These are phyloP conservation scores for Lecanosticta acicola DNA, from an alignment of 2,329 filamentous ascomycete species.

Conservation along the genomic window DNA sequence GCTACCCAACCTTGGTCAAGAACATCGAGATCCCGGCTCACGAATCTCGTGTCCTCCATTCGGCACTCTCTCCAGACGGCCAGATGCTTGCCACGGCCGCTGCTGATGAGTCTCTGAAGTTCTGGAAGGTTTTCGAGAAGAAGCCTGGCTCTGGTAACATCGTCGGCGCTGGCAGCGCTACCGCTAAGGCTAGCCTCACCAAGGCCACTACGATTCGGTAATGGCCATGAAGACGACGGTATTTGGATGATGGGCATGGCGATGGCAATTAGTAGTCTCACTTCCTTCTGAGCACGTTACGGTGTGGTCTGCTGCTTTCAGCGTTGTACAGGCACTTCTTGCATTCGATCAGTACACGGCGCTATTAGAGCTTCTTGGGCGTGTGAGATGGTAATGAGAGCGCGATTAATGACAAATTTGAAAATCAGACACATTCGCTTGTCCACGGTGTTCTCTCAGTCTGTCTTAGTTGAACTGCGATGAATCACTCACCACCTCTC, in stretches of 20 bases:
- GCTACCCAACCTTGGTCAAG: constrained; percentile 92
- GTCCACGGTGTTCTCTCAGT: too few relatives aligned
- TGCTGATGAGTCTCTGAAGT: constrained; percentile 95
- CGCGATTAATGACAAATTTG: neutral
- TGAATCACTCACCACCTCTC: too few relatives aligned
- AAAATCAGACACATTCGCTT: neutral
- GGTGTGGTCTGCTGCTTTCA: neutral
- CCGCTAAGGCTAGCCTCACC: constrained; percentile 72
- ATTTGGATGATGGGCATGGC: neutral
- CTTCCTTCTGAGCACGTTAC: neutral
- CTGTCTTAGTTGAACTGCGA: too few relatives aligned
- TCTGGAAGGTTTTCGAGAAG: constrained; percentile 99
- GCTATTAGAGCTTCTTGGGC: neutral
- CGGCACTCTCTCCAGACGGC: constrained; percentile 91
- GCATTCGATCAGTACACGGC: neutral
- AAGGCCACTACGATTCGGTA: constrained; percentile 76
- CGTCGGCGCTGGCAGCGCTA: constrained; percentile 61
- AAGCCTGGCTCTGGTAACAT: constrained; percentile 70
- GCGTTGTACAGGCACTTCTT: neutral
- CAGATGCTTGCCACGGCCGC: constrained; percentile 97
- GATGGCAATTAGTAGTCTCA: too few relatives aligned
- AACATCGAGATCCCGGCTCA: constrained; percentile 97
- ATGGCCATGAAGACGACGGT: neutral
- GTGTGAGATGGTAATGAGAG: neutral
- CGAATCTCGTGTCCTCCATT: constrained; percentile 93